Conservation (phyloP, 2,329 filamentous ascomycete genomes). For the Scedosporium boydii region DNA sequence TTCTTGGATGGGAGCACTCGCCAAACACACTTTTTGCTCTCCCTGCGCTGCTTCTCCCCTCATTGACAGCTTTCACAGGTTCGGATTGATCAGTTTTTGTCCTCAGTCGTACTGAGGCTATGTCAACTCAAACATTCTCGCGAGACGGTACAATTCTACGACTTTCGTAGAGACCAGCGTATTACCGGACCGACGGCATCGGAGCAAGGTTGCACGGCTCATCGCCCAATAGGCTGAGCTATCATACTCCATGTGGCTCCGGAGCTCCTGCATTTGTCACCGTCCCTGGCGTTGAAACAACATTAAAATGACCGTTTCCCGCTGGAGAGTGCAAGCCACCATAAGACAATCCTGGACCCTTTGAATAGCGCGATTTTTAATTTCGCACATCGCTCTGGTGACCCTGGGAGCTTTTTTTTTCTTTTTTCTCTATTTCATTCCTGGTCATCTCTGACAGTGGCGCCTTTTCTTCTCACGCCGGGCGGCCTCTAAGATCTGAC, state of each 20-base stretch:
- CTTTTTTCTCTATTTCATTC: not conserved
- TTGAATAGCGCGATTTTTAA: conserved; percentile 1
- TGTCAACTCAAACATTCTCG: not conserved
- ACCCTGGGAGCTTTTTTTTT: too few species aligned
- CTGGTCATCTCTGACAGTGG: not conserved
- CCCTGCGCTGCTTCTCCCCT: too few species aligned
- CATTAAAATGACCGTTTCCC: not conserved
- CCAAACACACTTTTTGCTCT: too few species aligned
- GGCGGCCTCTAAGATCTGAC: too few species aligned
- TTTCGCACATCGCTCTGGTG: not conserved
- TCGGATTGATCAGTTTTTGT: too few species aligned
- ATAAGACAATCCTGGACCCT: not conserved
- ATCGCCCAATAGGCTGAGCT: not conserved
- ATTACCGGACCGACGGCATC: not conserved
- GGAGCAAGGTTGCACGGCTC: not conserved
- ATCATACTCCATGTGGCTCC: not conserved
- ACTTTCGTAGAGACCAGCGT: not conserved
- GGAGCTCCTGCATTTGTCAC: not conserved
- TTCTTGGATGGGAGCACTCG: too few species aligned
- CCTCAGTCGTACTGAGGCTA: too few species aligned
- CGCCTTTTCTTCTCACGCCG: not conserved
- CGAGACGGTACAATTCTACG: not conserved
- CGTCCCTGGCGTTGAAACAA: not conserved
- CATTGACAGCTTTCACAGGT: too few species aligned
- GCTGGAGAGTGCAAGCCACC: not conserved